A percentile compares a stretch with the other conserved stretches of the same genome.
phyloP scores from a whole-genome alignment of 163 green algal species.

The Prototheca cutis region DNA sequence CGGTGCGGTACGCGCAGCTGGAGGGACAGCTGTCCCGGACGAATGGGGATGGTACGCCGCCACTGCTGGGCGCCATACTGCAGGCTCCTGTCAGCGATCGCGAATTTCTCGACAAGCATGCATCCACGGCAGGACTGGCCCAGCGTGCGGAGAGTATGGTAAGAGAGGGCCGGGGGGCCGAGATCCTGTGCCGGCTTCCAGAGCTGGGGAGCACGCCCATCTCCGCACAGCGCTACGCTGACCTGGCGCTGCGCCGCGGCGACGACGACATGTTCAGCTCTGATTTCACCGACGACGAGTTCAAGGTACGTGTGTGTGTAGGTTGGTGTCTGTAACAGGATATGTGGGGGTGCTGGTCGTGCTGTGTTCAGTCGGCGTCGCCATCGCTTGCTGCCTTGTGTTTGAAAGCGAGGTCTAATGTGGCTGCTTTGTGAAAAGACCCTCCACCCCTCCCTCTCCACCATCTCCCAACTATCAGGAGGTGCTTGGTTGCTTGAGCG shows the following conservation, averaged over 20 bases:
- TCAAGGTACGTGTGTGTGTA: conserved; percentile 29
- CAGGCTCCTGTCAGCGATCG: conserved; percentile 61
- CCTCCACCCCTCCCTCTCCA: too few relatives aligned
- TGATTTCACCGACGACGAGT: conserved; percentile 33
- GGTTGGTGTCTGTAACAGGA: background rate
- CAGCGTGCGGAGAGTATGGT: conserved; percentile 25
- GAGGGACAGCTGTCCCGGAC: too few relatives aligned
- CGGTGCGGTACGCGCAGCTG: conserved; percentile 41
- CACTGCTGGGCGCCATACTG: conserved; percentile 47
- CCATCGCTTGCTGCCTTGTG: too few relatives aligned
- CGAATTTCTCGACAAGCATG: conserved; percentile 24
- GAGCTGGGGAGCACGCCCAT: conserved; percentile 42
- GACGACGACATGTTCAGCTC: conserved; percentile 73
- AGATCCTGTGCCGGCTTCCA: conserved; percentile 32
- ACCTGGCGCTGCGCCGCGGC: conserved; percentile 32
- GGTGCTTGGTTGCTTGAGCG: too few relatives aligned
- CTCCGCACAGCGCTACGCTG: conserved; percentile 41
- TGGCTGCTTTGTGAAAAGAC: too few relatives aligned
- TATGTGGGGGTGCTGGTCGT: background rate
- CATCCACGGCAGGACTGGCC: conserved; percentile 10
- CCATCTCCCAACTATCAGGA: too few relatives aligned
- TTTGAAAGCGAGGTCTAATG: too few relatives aligned
- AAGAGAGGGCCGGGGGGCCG: conserved; percentile 29
- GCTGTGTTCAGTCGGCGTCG: too few relatives aligned
- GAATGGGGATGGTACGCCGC: background rate